phyloP scores from a whole-genome alignment of 2,329 filamentous ascomycete species.

The Elsinoe perseae region DNA sequence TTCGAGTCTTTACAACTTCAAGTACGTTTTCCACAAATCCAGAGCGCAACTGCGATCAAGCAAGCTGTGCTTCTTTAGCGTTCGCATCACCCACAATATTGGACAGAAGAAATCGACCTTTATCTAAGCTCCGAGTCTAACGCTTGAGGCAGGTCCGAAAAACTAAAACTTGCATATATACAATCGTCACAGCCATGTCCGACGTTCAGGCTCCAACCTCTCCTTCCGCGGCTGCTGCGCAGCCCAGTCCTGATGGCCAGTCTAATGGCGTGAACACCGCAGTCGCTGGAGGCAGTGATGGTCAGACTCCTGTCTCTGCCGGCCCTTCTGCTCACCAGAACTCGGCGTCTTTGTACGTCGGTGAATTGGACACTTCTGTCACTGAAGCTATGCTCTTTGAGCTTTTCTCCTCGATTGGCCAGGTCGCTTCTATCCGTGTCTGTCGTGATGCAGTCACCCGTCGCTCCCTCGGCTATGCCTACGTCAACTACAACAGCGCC shows the following conservation, averaged over 20 bases:
- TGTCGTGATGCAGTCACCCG: conserved; percentile 98
- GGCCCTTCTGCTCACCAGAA: conserved; percentile 64
- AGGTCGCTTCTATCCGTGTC: conserved; percentile 97
- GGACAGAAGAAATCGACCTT: background rate
- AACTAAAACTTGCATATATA: conserved; percentile 1
- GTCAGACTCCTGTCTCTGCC: conserved; percentile 62
- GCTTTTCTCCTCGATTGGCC: conserved; percentile 98
- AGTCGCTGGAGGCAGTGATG: conserved; percentile 54
- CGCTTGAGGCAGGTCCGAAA: conserved; percentile 8
- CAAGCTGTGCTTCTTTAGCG: conserved; percentile 2
- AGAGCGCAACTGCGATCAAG: background rate
- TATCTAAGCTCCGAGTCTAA: background rate
- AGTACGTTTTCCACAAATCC: background rate
- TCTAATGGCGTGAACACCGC: conserved; percentile 48
- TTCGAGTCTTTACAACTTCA: background rate
- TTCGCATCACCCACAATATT: background rate
- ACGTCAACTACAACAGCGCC: conserved; percentile 99
- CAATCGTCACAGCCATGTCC: conserved; percentile 28
- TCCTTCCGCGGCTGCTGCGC: conserved; percentile 63
- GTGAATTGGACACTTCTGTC: conserved; percentile 94
- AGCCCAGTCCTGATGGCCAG: conserved; percentile 59
- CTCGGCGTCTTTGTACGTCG: conserved; percentile 96
- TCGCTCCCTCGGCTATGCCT: conserved; percentile 96
- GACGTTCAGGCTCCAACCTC: conserved; percentile 41
- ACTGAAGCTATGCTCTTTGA: conserved; percentile 99